Conservation (phyloP, 2,329 filamentous ascomycete genomes). For the Gremmenia infestans region DNA sequence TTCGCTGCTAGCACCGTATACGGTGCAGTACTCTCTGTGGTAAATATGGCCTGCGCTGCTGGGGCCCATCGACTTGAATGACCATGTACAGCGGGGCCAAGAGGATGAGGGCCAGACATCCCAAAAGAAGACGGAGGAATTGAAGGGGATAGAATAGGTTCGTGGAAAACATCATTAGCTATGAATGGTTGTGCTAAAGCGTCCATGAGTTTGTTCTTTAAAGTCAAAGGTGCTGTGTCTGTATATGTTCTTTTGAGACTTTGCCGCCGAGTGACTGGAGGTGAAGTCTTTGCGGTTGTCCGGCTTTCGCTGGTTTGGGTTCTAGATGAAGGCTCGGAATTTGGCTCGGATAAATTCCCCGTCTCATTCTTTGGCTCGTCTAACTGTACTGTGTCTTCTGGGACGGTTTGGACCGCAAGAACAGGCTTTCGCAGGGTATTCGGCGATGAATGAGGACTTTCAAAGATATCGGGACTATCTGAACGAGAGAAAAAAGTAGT, state of each 20-base stretch:
- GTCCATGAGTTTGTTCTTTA: constrained; percentile 82
- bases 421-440: constrained; percentile 15
- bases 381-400: constrained; percentile 14
- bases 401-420: constrained; percentile 2
- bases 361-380: constrained; percentile 17
- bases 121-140: constrained; percentile 35
- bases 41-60: constrained; percentile 93
- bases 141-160: constrained; percentile 39
- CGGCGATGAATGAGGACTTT: constrained; percentile 25
- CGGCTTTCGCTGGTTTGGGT: constrained; percentile 53
- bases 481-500: constrained; percentile 62
- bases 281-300: constrained; percentile 47
- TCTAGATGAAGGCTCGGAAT: constrained; percentile 47
- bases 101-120: constrained; percentile 24
- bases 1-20: constrained; percentile 98
- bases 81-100: constrained; percentile 65
- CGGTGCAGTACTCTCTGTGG: constrained; percentile 82
- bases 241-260: constrained; percentile 84
- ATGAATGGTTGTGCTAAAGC: constrained; percentile 71
- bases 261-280: constrained; percentile 55
- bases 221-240: constrained; percentile 66
- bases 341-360: constrained; percentile 20
- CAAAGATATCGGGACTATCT: constrained; percentile 44
- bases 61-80: constrained; percentile 88
- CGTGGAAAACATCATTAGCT: constrained; percentile 24